phyloP scores from a whole-genome alignment of 805 yeast genomes.

The Cyberlindnera xylosilytica region DNA sequence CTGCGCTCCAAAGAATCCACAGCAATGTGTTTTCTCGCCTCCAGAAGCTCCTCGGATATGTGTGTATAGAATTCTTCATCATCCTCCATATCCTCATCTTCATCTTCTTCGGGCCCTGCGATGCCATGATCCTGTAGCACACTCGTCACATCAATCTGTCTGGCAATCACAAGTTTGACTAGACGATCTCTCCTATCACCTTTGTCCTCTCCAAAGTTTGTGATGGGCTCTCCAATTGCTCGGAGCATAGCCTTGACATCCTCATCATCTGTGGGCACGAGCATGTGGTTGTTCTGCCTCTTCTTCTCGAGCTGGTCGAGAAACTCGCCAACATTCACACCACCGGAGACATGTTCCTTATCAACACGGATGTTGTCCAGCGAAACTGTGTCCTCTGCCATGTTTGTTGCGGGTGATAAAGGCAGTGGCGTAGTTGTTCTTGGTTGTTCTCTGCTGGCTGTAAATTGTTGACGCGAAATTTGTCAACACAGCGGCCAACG shows the following conservation, averaged over 20 bases:
- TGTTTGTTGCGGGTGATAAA: background rate
- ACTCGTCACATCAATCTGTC: conserved; percentile 24
- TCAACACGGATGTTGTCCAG: conserved; percentile 28
- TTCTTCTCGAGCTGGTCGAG: conserved; percentile 28
- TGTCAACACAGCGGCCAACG: no score
- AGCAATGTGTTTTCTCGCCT: conserved; percentile 52
- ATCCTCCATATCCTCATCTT: conserved; percentile 39
- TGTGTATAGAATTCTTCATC: conserved; percentile 86
- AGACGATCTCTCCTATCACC: conserved; percentile 62
- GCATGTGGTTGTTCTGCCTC: conserved; percentile 23
- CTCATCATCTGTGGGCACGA: conserved; percentile 64
- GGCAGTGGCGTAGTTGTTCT: no score
- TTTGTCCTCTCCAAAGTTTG: conserved; percentile 55
- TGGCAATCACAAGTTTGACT: conserved; percentile 38
- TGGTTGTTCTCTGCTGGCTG: no score
- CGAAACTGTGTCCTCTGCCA: conserved; percentile 9
- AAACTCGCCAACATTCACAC: conserved; percentile 28
- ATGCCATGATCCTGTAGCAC: conserved; percentile 19
- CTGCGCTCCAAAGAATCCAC: conserved; percentile 48
- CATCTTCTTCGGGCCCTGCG: conserved; percentile 14
- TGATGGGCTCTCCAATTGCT: conserved; percentile 53
- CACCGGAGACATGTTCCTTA: conserved; percentile 20
- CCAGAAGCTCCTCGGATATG: conserved; percentile 52
- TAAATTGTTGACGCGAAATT: no score
- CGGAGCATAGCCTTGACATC: conserved; percentile 53